Base-by-base conservation (phyloP, 768 basidiomycete genomes). In the Trametes gibbosa region DNA sequence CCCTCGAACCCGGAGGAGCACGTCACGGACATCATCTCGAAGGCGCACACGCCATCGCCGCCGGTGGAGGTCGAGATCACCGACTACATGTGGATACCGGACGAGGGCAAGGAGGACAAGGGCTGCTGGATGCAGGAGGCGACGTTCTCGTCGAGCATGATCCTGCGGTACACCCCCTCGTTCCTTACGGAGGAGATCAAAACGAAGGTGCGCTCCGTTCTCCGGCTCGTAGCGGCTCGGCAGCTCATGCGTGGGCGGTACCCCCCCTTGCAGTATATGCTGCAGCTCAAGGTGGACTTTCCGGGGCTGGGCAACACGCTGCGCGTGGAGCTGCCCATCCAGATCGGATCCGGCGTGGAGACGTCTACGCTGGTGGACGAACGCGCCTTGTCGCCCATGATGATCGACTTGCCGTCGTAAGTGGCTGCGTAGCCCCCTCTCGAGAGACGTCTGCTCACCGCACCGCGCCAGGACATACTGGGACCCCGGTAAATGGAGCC, bases 111-210 rank as follows among this genome's bases (percentile, higher is more conserved):
- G 53, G 47, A 59, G 47, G 53, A 53, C 19, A 60, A 46, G 45
- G 62, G 66, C 10, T 56, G 53, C 21, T 67, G 64, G 61, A 58
- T 51, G 56, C 66, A 65, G 57, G 62, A 61, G 51, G 57, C 56
- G 45, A 58, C 56, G 19, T 61, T 67, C 53, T 42, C 39, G 42
- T 63, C 66, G 12, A 27, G 35, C 25, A 50, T 65, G 25, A 29
- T 40, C n/a, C 23, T 65, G 40, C 56, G 50, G 13, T 63, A 34
- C 29, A 53, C 61, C 16, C 66, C 66, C 6, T 56, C 61, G 6
- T 67, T 65, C 51, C 19, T 50, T 14, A 65, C 59, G 14, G 50
- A 58, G 41, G 47, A 50, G 10, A 50, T 67, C 45, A 58, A 47
- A 27, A 45, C 55, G 8, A 56, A 58, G 56, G 66, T 65, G 52